Conservation (phyloP, 257 asterid genomes). For the Jacaranda mimosifolia region DNA sequence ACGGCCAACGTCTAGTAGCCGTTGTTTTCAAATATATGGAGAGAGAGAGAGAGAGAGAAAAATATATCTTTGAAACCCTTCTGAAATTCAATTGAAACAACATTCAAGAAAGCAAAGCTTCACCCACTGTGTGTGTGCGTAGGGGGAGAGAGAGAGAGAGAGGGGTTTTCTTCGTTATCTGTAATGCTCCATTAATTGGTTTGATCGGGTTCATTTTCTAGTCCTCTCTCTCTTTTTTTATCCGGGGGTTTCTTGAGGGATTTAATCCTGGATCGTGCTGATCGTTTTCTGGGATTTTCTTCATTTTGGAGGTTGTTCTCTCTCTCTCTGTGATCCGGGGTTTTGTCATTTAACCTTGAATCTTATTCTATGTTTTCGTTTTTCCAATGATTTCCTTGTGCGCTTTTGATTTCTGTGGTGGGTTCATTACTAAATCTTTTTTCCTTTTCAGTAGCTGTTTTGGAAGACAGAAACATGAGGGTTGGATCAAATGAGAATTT, state of each 20-base stretch:
- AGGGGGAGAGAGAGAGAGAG: slow-evolving; percentile 39
- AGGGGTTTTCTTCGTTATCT: neutral
- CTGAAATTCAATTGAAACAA: slow-evolving; percentile 28
- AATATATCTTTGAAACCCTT: neutral
- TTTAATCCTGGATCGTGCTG: neutral
- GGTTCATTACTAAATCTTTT: slow-evolving; percentile 9
- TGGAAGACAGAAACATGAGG: slow-evolving; percentile 30
- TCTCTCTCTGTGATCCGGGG: slow-evolving; percentile 5
- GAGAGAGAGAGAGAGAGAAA: neutral
- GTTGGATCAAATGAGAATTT: slow-evolving; percentile 86
- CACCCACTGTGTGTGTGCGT: neutral
- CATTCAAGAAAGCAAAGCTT: slow-evolving; percentile 20
- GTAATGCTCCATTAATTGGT: slow-evolving; percentile 30
- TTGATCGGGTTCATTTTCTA: slow-evolving; percentile 44
- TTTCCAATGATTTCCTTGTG: neutral
- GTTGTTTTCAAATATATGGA: slow-evolving; percentile 65
- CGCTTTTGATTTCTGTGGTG: slow-evolving; percentile 2
- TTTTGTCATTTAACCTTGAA: slow-evolving; percentile 21
- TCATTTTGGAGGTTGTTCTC: slow-evolving; percentile 19
- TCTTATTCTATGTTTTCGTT: neutral
- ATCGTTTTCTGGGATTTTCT: slow-evolving; percentile 36
- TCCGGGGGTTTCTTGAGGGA: neutral
- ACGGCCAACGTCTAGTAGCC: slow-evolving; percentile 68
- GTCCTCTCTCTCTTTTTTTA: slow-evolving; percentile 27
- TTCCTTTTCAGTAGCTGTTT: slow-evolving; percentile 30